Conservation (phyloP, 208 protist species). For the Angomonas ambiguus region DNA sequence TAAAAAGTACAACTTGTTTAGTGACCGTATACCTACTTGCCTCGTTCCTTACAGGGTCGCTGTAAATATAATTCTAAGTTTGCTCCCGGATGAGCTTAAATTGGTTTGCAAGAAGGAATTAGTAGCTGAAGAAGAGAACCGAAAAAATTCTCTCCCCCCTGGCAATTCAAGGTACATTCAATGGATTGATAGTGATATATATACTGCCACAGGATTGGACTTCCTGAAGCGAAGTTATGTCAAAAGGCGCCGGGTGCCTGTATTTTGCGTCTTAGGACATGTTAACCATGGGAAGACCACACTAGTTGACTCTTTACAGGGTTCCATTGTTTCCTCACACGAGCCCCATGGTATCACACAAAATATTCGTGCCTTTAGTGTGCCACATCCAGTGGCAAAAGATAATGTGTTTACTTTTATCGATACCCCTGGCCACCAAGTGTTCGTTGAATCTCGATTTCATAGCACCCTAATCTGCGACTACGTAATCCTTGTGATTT, state of each 20-base stretch:
- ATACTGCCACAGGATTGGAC: constrained; percentile 54
- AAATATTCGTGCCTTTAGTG: constrained; percentile 65
- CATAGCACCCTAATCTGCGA: constrained; percentile 72
- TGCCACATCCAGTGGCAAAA: constrained; percentile 2
- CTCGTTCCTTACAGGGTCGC: constrained; percentile 85
- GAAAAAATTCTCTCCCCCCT: background rate
- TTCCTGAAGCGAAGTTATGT: constrained; percentile 49
- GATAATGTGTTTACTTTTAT: constrained; percentile 72
- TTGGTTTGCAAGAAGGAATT: constrained; percentile 51
- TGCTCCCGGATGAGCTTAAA: constrained; percentile 46
- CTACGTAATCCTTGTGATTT: constrained; percentile 74
- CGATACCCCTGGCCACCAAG: constrained; percentile 83
- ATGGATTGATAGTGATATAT: constrained; percentile 82
- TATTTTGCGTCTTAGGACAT: constrained; percentile 82
- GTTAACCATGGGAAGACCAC: constrained; percentile 88
- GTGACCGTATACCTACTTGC: constrained; percentile 68
- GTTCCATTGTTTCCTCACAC: constrained; percentile 31
- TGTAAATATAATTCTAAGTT: constrained; percentile 75
- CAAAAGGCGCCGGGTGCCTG: constrained; percentile 44
- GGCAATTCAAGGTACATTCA: constrained; percentile 37
- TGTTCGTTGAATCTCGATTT: constrained; percentile 80
- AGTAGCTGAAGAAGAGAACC: constrained; percentile 37
- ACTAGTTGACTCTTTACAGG: constrained; percentile 72
- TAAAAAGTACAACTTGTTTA: constrained; percentile 57
- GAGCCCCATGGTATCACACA: constrained; percentile 84